phyloP scores from a whole-genome alignment of 352 stramenopile species.

The Saprolegnia diclina region DNA sequence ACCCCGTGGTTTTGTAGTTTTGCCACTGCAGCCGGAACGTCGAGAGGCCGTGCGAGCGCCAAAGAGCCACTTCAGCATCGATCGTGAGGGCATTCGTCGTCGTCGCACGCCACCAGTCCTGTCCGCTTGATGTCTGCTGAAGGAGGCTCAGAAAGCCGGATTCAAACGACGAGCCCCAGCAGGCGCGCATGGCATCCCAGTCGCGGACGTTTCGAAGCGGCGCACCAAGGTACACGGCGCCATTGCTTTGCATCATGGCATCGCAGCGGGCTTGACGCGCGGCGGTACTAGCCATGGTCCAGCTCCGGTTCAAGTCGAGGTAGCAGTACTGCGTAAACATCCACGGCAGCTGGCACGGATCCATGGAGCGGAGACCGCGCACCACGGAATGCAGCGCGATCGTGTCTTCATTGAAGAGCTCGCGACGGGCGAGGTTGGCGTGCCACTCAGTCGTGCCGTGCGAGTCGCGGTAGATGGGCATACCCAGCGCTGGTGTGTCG shows the following conservation, averaged over 20 bases:
- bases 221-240: slow-evolving; percentile 17
- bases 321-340: slow-evolving; percentile 20
- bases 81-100: not conserved
- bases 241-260: not conserved
- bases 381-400: not conserved
- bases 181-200: not conserved
- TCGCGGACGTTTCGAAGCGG: not conserved
- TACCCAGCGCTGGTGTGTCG: not conserved
- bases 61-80: not conserved
- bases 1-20: slow-evolving; percentile 24
- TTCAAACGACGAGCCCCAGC: not conserved
- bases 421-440: not conserved
- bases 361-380: slow-evolving; percentile 3
- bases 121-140: not conserved
- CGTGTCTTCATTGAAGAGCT: slow-evolving; percentile 3
- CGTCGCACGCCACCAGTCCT: not conserved
- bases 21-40: slow-evolving; percentile 18
- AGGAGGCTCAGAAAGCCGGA: not conserved
- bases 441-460: not conserved
- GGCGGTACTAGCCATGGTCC: not conserved
- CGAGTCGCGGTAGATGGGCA: not conserved
- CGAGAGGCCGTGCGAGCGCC: not conserved
- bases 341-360: slow-evolving; percentile 13
- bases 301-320: slow-evolving; percentile 7
- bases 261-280: not conserved